Evolutionary conservation across 2,329 filamentous ascomycete species (phyloP).

Genomic region (Sporothrix brunneoviolacea): DNA sequence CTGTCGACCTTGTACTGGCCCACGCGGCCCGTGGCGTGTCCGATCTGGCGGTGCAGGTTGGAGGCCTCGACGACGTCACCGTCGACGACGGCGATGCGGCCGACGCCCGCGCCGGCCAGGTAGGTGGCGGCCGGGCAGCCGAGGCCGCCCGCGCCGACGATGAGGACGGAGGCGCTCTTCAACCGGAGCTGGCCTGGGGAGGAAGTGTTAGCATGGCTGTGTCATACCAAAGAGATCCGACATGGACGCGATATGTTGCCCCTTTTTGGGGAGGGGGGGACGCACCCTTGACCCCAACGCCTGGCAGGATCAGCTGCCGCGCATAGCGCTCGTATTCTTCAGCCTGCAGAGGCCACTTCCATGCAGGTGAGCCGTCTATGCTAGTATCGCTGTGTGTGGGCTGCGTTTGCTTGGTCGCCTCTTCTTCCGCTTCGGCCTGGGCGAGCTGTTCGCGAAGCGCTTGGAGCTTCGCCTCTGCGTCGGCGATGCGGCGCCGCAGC

Average conservation of each 20-base stretch:
- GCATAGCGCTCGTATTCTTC: constrained; percentile 84
- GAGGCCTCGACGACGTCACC: constrained; percentile 82
- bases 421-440: constrained; percentile 29
- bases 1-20: constrained; percentile 78
- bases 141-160: constrained; percentile 82
- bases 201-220: no score
- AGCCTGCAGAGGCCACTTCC: constrained; percentile 61
- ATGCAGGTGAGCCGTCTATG: constrained; percentile 13
- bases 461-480: constrained; percentile 41
- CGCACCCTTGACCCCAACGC: constrained; percentile 67
- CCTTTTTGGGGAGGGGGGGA: no score
- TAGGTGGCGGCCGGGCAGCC: constrained; percentile 93
- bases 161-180: constrained; percentile 62
- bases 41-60: constrained; percentile 87
- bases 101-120: constrained; percentile 80
- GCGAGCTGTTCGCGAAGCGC: constrained; percentile 40
- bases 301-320: constrained; percentile 81
- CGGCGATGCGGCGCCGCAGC: constrained; percentile 41
- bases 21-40: constrained; percentile 65
- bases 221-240: no score
- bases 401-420: background rate
- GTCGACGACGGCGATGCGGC: constrained; percentile 76
- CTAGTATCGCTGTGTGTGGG: background rate
- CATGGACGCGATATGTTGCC: no score
- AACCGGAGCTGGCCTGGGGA: constrained; percentile 66